phyloP scores from a whole-genome alignment of 2,329 filamentous ascomycete genomes.

The Colletotrichum echinochloae region DNA sequence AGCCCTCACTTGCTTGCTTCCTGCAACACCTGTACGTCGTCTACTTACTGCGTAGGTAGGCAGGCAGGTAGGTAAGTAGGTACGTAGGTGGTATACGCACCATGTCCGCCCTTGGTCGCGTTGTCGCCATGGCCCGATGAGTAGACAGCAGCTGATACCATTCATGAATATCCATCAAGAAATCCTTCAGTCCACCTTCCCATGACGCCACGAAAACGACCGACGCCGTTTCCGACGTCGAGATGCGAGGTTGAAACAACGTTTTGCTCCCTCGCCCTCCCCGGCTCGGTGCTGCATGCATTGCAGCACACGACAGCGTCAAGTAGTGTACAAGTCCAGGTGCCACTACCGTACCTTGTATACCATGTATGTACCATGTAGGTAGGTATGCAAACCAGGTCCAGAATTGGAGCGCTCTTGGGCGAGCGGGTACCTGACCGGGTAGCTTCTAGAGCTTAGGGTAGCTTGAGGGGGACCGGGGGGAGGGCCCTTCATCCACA shows the following conservation, averaged over 20 bases:
- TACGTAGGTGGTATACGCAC: too few species aligned
- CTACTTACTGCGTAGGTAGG: too few species aligned
- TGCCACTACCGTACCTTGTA: too few species aligned
- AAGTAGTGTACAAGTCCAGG: too few species aligned
- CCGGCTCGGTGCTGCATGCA: background rate
- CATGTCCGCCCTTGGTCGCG: too few species aligned
- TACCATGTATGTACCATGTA: background rate
- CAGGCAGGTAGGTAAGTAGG: too few species aligned
- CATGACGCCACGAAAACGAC: background rate
- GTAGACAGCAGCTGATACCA: background rate
- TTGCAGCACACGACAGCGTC: background rate
- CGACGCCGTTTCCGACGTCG: background rate
- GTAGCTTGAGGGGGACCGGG: slow-evolving; percentile 7
- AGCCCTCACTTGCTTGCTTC: slow-evolving; percentile 27
- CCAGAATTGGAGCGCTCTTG: background rate
- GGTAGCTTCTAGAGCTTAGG: slow-evolving; percentile 20
- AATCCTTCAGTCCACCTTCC: background rate
- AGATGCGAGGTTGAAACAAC: slow-evolving; percentile 6
- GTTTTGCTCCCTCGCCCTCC: background rate
- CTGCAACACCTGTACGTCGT: slow-evolving; percentile 10
- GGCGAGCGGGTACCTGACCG: slow-evolving; percentile 17
- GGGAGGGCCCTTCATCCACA: background rate
- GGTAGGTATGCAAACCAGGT: background rate
- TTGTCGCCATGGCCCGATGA: slow-evolving; percentile 8
- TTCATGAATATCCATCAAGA: too few species aligned